phyloP scores from a whole-genome alignment of 306 rosid species.

The Pyrus communis region DNA sequence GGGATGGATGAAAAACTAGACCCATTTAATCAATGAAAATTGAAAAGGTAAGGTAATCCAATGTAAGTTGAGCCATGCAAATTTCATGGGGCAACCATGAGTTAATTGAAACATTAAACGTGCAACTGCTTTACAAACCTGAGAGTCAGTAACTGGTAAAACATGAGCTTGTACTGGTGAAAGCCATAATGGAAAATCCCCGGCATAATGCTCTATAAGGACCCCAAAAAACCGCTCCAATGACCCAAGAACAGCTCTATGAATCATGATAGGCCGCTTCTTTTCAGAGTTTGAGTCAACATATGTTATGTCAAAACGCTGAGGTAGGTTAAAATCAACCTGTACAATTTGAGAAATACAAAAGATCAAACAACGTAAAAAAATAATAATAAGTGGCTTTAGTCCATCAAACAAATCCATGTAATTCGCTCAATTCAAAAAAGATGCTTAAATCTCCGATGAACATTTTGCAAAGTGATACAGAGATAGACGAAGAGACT shows the following conservation, averaged over 20 bases:
- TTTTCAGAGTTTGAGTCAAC: slow-evolving; percentile 76
- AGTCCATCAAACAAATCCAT: not conserved
- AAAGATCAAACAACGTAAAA: not conserved
- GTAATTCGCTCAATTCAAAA: slow-evolving; percentile 2
- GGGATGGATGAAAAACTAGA: not conserved
- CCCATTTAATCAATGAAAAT: not conserved
- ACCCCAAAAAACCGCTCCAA: slow-evolving; percentile 94
- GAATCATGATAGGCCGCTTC: slow-evolving; percentile 87
- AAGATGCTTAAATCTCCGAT: not conserved
- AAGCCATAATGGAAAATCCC: slow-evolving; percentile 97
- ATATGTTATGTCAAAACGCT: slow-evolving; percentile 85
- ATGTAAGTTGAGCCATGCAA: not conserved
- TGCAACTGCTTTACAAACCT: slow-evolving; percentile 39
- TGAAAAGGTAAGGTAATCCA: not conserved
- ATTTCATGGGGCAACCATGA: not conserved
- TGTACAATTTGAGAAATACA: slow-evolving; percentile 20
- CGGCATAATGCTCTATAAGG: slow-evolving; percentile 92
- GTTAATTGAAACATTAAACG: not conserved
- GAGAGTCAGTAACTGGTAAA: slow-evolving; percentile 81
- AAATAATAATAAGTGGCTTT: not conserved
- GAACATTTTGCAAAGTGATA: not conserved
- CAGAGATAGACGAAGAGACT: not conserved
- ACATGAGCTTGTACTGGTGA: slow-evolving; percentile 89
- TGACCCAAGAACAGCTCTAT: slow-evolving; percentile 96
- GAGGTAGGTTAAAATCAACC: slow-evolving; percentile 96